These are phyloP conservation scores for Fusarium sp. DNA, from an alignment of 2,329 filamentous ascomycete genomes.

Conservation along the genomic window DNA sequence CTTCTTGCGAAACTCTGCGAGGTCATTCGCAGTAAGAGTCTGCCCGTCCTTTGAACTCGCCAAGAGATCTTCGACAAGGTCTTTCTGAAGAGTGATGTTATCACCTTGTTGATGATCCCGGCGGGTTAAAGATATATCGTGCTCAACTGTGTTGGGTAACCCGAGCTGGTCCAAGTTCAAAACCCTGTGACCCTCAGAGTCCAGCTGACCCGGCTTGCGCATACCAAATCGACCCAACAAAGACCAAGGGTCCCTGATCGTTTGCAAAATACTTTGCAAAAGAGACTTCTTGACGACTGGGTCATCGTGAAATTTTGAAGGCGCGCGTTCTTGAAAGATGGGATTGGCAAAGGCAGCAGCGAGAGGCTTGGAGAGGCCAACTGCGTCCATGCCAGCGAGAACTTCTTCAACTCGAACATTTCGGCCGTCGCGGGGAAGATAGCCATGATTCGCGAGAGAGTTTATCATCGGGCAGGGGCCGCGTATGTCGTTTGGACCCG, in stretches of 20 bases:
- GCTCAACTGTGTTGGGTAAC: constrained; percentile 34
- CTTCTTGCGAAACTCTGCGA: constrained; percentile 33
- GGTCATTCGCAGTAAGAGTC: constrained; percentile 29
- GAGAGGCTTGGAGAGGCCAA: constrained; percentile 37
- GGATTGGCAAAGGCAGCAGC: constrained; percentile 34
- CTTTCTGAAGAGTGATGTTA: constrained; percentile 24
- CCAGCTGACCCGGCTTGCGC: constrained; percentile 35
- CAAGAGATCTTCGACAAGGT: constrained; percentile 33
- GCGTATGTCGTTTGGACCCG: constrained; percentile 32
- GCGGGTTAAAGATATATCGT: constrained; percentile 40
- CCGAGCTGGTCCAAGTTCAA: constrained; percentile 38
- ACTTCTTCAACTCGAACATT: constrained; percentile 31
- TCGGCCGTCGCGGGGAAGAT: constrained; percentile 37
- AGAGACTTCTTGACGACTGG: constrained; percentile 2
- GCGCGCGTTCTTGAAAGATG: constrained; percentile 35
- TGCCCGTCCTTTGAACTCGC: constrained; percentile 36
- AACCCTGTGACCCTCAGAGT: constrained; percentile 26
- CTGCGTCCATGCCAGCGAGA: constrained; percentile 23
- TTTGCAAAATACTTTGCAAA: constrained; percentile 10
- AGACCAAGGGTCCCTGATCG: constrained; percentile 34
- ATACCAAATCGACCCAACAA: constrained; percentile 33
- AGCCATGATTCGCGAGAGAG: constrained; percentile 41
- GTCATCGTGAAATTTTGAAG: constrained; percentile 9
- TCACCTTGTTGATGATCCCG: constrained; percentile 37
- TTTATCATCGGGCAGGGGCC: constrained; percentile 41